phyloP scores from a whole-genome alignment of 2,329 filamentous ascomycete species.

The Fusarium drepaniforme region DNA sequence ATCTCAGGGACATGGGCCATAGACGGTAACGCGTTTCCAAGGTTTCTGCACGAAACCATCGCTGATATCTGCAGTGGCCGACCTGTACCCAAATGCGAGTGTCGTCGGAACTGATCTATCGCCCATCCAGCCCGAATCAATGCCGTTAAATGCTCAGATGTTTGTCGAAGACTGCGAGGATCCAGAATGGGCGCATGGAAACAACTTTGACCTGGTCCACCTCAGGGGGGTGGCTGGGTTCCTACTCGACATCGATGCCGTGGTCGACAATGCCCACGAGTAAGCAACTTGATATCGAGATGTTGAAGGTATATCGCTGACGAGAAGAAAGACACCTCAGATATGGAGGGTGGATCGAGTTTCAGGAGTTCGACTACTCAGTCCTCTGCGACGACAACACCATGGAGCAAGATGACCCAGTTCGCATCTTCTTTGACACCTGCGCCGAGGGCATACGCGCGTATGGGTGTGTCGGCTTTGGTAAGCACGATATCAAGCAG shows the following conservation, averaged over 20 bases:
- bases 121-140: constrained; percentile 60
- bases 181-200: constrained; percentile 66
- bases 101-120: constrained; percentile 58
- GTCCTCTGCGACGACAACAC: constrained; percentile 59
- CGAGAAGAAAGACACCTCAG: constrained; percentile 51
- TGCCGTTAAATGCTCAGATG: constrained; percentile 72
- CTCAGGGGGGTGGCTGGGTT: constrained; percentile 62
- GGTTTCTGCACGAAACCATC: neutral
- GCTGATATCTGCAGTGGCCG: constrained; percentile 50
- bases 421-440: constrained; percentile 50
- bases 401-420: constrained; percentile 55
- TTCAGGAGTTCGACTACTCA: constrained; percentile 58
- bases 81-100: constrained; percentile 55
- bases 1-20: constrained; percentile 64
- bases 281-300: constrained; percentile 30
- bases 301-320: constrained; percentile 7
- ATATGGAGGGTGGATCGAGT: constrained; percentile 65
- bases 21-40: constrained; percentile 49
- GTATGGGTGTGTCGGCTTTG: constrained; percentile 55
- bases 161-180: constrained; percentile 72
- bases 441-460: constrained; percentile 48
- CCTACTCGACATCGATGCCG: constrained; percentile 63
- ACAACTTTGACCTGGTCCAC: constrained; percentile 68
- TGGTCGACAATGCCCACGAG: constrained; percentile 56
- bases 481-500: constrained; percentile 48